Conservation (phyloP, 1,284 basidiomycete species). For the Pascua sp. region DNA sequence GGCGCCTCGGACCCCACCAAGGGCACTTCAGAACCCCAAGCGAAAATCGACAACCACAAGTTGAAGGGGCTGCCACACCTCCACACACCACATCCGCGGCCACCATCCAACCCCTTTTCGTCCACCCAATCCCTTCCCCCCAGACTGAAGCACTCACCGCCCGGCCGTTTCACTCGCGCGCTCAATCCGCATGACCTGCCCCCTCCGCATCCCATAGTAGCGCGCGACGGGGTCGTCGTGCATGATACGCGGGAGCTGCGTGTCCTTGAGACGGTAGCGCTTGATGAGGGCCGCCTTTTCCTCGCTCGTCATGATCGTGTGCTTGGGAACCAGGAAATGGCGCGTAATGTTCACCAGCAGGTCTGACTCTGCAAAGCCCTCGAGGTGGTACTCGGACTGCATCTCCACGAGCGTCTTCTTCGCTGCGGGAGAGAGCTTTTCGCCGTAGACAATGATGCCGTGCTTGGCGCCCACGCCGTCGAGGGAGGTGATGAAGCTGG, state of each 20-base stretch:
- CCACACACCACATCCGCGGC: background rate
- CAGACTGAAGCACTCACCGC: conserved; percentile 63
- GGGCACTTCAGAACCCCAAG: too few relatives aligned
- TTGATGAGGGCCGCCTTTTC: conserved; percentile 84
- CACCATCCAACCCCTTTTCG: background rate
- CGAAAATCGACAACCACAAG: too few relatives aligned
- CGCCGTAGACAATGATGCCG: conserved; percentile 93
- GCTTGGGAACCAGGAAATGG: conserved; percentile 90
- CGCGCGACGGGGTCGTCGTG: conserved; percentile 92
- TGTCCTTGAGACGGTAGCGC: conserved; percentile 96
- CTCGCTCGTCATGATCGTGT: conserved; percentile 79
- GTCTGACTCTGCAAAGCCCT: conserved; percentile 96
- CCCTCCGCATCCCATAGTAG: conserved; percentile 92
- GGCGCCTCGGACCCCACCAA: too few relatives aligned
- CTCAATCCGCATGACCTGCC: conserved; percentile 98
- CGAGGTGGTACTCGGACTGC: conserved; percentile 78
- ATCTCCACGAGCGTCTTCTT: conserved; percentile 92
- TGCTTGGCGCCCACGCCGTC: conserved; percentile 84
- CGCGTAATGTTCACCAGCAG: conserved; percentile 96
- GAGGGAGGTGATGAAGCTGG: conserved; percentile 76
- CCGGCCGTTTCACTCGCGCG: conserved; percentile 95
- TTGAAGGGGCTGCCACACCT: background rate
- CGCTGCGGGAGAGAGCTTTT: conserved; percentile 94
- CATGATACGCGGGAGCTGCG: conserved; percentile 95
- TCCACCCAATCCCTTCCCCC: background rate